Evolutionary conservation across 2,329 filamentous ascomycete species (phyloP).

Genomic region (Knoxdaviesia capensis): DNA sequence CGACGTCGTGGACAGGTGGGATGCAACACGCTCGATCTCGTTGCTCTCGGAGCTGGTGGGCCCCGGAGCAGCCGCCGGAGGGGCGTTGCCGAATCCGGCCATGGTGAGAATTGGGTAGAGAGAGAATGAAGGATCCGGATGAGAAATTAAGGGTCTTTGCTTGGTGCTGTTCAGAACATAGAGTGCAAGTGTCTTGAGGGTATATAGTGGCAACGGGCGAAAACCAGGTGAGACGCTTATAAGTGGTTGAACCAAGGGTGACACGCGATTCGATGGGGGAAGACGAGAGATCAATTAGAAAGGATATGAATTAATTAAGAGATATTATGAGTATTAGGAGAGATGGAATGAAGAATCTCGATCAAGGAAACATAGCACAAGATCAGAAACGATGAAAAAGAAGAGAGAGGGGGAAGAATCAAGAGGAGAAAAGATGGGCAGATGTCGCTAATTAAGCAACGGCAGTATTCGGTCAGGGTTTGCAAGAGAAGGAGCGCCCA

Average conservation of each 20-base stretch:
- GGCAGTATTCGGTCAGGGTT: too few relatives aligned
- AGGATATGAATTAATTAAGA: too few relatives aligned
- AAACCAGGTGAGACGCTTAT: too few relatives aligned
- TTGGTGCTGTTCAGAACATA: too few relatives aligned
- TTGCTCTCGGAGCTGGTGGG: conserved; percentile 12
- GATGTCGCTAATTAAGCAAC: too few relatives aligned
- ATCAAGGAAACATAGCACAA: neutral
- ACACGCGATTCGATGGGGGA: too few relatives aligned
- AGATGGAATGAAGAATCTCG: neutral
- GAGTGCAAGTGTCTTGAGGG: too few relatives aligned
- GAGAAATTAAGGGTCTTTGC: too few relatives aligned
- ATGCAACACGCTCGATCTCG: conserved; percentile 40
- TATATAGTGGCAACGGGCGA: too few relatives aligned
- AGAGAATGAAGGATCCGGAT: too few relatives aligned
- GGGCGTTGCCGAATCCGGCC: conserved; percentile 6
- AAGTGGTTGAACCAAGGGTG: too few relatives aligned
- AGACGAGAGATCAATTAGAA: too few relatives aligned
- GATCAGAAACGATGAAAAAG: neutral
- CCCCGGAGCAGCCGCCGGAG: conserved; percentile 8
- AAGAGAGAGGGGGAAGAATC: neutral
- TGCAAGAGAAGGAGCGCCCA: neutral
- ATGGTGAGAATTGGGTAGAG: conserved; percentile 13
- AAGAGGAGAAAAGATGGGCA: neutral
- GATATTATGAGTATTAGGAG: neutral
- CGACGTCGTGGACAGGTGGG: conserved; percentile 17